A percentile compares a stretch with the other conserved stretches of the same genome.
Conservation (phyloP, 305 asterid genomes). For the Lippia alba region DNA sequence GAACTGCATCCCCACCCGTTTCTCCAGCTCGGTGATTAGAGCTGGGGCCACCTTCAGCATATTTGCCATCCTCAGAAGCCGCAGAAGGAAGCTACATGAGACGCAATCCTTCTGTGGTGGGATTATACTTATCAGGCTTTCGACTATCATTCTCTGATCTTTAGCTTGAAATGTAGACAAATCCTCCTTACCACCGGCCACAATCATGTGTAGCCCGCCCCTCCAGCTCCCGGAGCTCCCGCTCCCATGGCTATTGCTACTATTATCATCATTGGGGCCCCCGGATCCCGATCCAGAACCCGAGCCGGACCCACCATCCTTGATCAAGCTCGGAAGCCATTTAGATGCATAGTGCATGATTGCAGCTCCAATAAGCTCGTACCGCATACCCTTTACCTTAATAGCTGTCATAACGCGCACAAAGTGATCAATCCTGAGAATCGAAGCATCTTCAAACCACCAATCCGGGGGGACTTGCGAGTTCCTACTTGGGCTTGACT, state of each 20-base stretch:
- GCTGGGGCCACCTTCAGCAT: conserved; percentile 77
- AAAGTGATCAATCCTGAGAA: conserved; percentile 74
- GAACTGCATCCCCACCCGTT: conserved; percentile 76
- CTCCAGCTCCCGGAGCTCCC: conserved; percentile 49
- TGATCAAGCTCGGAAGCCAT: conserved; percentile 67
- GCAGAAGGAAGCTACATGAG: conserved; percentile 70
- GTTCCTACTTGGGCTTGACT: conserved; percentile 58
- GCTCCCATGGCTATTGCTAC: conserved; percentile 26
- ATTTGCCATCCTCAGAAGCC: conserved; percentile 65
- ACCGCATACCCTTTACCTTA: conserved; percentile 74
- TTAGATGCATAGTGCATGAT: conserved; percentile 65
- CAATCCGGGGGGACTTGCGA: conserved; percentile 67
- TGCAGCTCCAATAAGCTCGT: conserved; percentile 67
- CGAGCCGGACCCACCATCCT: conserved; percentile 45
- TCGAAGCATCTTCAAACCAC: conserved; percentile 78
- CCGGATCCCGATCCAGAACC: background rate
- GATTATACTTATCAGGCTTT: conserved; percentile 72
- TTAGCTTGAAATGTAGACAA: conserved; percentile 55
- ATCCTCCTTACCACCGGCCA: conserved; percentile 56
- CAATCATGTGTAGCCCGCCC: conserved; percentile 70
- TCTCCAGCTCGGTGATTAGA: conserved; percentile 69
- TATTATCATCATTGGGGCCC: conserved; percentile 33
- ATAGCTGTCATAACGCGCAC: conserved; percentile 72
- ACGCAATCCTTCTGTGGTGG: conserved; percentile 74
- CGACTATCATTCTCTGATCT: conserved; percentile 76